Conservation (phyloP, 2,329 filamentous ascomycete species). For the Colletotrichum sp. region DNA sequence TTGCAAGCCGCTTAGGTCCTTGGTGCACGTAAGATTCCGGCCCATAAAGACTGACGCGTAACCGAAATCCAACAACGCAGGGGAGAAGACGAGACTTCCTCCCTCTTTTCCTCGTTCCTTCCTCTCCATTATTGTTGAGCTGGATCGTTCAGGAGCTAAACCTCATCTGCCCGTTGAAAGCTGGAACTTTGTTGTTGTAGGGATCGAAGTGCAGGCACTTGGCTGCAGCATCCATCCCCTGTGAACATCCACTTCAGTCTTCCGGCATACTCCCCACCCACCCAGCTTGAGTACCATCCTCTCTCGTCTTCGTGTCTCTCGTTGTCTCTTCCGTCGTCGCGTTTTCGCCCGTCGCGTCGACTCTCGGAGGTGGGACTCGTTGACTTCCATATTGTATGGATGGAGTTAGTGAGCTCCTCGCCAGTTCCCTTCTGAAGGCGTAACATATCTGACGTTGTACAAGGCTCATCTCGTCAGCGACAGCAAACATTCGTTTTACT, state of each 20-base stretch:
- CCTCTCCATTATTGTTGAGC: not conserved
- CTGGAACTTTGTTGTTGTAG: not conserved
- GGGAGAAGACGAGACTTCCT: not conserved
- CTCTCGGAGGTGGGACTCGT: not conserved
- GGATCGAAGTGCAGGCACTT: constrained; percentile 4
- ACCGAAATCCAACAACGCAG: not conserved
- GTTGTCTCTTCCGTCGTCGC: not conserved
- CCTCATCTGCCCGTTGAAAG: not conserved
- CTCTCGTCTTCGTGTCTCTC: not conserved
- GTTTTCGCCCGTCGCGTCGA: not conserved
- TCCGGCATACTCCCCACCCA: not conserved
- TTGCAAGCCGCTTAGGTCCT: not conserved
- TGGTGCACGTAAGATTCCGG: not conserved
- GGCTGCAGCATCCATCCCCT: not conserved
- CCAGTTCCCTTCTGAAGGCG: not conserved
- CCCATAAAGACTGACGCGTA: constrained; percentile 1
- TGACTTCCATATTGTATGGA: not conserved
- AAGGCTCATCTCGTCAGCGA: not conserved
- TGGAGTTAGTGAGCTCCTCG: not conserved
- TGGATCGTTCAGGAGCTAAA: not conserved
- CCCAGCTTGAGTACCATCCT: not conserved
- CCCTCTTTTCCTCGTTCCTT: not conserved
- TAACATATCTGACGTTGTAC: not conserved
- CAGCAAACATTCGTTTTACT: not conserved
- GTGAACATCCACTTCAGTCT: not conserved